These are phyloP conservation scores for Asterophora parasitica DNA, from an alignment of 768 basidiomycete species.

Conservation along the genomic window DNA sequence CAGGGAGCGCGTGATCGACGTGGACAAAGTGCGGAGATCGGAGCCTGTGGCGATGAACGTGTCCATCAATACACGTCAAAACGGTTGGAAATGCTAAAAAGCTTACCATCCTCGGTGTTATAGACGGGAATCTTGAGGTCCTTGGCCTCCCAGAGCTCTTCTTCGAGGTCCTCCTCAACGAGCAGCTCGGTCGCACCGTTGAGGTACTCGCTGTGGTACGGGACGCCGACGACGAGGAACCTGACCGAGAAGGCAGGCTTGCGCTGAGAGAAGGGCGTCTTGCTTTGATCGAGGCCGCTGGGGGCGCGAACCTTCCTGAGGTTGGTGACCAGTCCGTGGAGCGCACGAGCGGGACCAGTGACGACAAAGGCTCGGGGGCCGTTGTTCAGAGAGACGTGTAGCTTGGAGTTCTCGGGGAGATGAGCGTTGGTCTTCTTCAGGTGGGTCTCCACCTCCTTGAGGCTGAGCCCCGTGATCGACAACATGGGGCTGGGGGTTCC, in stretches of 20 bases:
- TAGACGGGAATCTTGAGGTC: slow-evolving; percentile 83
- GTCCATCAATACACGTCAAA: background rate
- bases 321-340: slow-evolving; percentile 93
- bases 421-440: slow-evolving; percentile 85
- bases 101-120: slow-evolving; percentile 88
- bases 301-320: slow-evolving; percentile 88
- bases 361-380: slow-evolving; percentile 89
- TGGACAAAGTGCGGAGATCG: slow-evolving; percentile 67
- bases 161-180: slow-evolving; percentile 65
- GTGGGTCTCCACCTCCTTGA: slow-evolving; percentile 75
- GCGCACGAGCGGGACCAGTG: slow-evolving; percentile 83
- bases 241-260: slow-evolving; percentile 90
- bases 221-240: slow-evolving; percentile 93
- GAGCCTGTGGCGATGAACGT: slow-evolving; percentile 46
- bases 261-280: slow-evolving; percentile 89
- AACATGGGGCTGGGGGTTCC: slow-evolving; percentile 94
- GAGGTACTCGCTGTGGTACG: slow-evolving; percentile 92
- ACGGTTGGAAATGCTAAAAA: slow-evolving; percentile 1
- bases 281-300: slow-evolving; percentile 87
- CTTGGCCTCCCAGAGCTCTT: slow-evolving; percentile 70
- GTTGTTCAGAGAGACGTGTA: slow-evolving; percentile 89
- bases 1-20: slow-evolving; percentile 80
- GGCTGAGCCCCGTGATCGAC: slow-evolving; percentile 74
- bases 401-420: slow-evolving; percentile 70
- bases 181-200: slow-evolving; percentile 69